Conservation (phyloP, 345 rosid species). For the Aethionema arabicum region DNA sequence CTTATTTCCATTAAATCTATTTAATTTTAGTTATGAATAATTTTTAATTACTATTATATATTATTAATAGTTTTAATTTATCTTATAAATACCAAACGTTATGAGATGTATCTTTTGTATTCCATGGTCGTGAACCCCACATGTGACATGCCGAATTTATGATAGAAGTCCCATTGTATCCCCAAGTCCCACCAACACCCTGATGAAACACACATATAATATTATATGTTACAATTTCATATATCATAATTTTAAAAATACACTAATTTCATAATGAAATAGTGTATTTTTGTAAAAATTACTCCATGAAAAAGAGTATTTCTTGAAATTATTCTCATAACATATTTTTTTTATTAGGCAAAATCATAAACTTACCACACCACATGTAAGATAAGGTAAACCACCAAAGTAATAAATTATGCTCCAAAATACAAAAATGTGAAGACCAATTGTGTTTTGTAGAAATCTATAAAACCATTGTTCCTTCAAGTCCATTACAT, state of each 20-base stretch:
- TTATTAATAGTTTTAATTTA: no score
- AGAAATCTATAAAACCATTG: slow-evolving; percentile 76
- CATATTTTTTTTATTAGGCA: no score
- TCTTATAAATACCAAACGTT: slow-evolving; percentile 60
- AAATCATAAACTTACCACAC: slow-evolving; percentile 59
- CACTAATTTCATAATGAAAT: no score
- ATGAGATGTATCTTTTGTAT: slow-evolving; percentile 72
- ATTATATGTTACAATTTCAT: background rate
- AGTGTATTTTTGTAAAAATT: no score
- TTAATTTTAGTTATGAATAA: no score
- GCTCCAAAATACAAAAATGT: slow-evolving; percentile 53
- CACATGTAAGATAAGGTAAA: slow-evolving; percentile 78
- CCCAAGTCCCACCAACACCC: slow-evolving; percentile 63
- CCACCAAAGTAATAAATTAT: slow-evolving; percentile 61
- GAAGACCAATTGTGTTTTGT: slow-evolving; percentile 52
- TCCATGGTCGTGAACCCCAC: slow-evolving; percentile 85
- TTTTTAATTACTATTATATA: no score
- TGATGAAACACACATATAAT: slow-evolving; percentile 2
- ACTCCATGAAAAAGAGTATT: no score
- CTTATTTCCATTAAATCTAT: no score
- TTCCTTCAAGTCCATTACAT: slow-evolving; percentile 81
- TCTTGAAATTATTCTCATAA: no score
- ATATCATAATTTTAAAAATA: no score
- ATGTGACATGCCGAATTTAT: slow-evolving; percentile 84
- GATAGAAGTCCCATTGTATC: slow-evolving; percentile 74